Percentiles rank a stretch among this genome's conserved stretches.
phyloP scores from a whole-genome alignment of 2,329 filamentous ascomycete species.

The Fusarium euwallaceae region DNA sequence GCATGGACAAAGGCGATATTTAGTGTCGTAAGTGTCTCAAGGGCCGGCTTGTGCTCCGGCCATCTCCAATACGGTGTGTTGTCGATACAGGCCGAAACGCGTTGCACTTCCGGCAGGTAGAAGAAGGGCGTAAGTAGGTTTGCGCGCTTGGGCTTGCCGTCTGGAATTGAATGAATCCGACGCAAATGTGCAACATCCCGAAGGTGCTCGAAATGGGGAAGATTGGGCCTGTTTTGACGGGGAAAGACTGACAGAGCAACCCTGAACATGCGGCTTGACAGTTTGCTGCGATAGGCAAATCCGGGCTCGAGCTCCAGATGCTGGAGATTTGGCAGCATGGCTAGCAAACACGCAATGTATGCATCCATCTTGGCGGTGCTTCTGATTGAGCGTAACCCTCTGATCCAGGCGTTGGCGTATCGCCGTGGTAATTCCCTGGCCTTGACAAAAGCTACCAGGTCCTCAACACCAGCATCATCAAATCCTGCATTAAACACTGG shows the following conservation, averaged over 20 bases:
- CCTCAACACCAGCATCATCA: neutral
- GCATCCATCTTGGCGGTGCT: neutral
- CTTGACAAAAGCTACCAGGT: conserved; percentile 2
- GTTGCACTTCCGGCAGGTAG: neutral
- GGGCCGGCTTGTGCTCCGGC: neutral
- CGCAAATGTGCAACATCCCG: neutral
- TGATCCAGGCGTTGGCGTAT: neutral
- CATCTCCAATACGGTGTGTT: neutral
- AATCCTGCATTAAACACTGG: neutral
- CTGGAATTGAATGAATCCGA: neutral
- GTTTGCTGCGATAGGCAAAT: neutral
- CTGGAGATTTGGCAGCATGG: neutral
- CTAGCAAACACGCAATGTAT: neutral
- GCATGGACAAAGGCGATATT: neutral
- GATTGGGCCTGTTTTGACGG: neutral
- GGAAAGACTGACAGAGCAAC: neutral
- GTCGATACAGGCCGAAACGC: neutral
- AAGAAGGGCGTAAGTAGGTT: neutral
- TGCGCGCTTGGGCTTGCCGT: neutral
- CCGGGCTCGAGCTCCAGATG: neutral
- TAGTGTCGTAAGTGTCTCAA: neutral
- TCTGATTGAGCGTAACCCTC: neutral
- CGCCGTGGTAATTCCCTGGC: neutral
- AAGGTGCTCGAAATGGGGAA: neutral
- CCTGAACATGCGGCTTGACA: neutral